Conservation (phyloP, 1,284 basidiomycete genomes). For the Heterobasidion parviporum region DNA sequence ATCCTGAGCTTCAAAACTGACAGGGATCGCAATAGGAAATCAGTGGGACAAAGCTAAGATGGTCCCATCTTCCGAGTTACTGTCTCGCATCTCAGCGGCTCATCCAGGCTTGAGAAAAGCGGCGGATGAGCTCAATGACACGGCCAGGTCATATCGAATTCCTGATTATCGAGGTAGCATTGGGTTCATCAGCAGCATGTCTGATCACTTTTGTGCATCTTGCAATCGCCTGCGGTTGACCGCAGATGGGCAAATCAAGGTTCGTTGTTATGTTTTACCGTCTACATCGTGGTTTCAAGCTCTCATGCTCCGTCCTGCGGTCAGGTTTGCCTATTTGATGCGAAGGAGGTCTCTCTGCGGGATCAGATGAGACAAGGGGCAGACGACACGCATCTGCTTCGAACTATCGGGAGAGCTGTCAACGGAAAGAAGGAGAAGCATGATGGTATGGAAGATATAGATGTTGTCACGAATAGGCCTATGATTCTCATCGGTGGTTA, state of each 20-base stretch:
- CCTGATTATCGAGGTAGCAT: slow-evolving; percentile 68
- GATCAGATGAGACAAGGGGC: slow-evolving; percentile 63
- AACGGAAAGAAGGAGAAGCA: slow-evolving; percentile 78
- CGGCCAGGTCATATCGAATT: slow-evolving; percentile 72
- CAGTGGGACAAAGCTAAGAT: slow-evolving; percentile 81
- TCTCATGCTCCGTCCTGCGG: background rate
- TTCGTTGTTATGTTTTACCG: slow-evolving; percentile 32
- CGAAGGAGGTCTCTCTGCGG: slow-evolving; percentile 75
- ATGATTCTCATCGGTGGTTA: slow-evolving; percentile 91
- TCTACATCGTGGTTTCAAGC: background rate
- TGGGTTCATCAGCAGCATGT: slow-evolving; percentile 90
- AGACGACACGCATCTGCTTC: slow-evolving; percentile 56
- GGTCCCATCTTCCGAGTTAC: slow-evolving; percentile 61
- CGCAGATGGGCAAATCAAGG: slow-evolving; percentile 88
- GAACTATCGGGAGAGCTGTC: slow-evolving; percentile 61
- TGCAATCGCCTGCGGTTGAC: slow-evolving; percentile 83
- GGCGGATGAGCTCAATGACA: slow-evolving; percentile 70
- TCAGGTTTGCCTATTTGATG: slow-evolving; percentile 83
- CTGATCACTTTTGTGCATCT: slow-evolving; percentile 83
- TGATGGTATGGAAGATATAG: slow-evolving; percentile 75
- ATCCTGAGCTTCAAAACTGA: background rate
- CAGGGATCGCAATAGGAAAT: slow-evolving; percentile 46
- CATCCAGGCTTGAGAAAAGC: slow-evolving; percentile 46
- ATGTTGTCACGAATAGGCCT: slow-evolving; percentile 68
- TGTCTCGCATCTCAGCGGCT: slow-evolving; percentile 37